Evolutionary conservation across 257 asterid genomes (phyloP), one percentile per base, ranked within the genome.

Genomic region (Solanum sejunctum): DNA sequence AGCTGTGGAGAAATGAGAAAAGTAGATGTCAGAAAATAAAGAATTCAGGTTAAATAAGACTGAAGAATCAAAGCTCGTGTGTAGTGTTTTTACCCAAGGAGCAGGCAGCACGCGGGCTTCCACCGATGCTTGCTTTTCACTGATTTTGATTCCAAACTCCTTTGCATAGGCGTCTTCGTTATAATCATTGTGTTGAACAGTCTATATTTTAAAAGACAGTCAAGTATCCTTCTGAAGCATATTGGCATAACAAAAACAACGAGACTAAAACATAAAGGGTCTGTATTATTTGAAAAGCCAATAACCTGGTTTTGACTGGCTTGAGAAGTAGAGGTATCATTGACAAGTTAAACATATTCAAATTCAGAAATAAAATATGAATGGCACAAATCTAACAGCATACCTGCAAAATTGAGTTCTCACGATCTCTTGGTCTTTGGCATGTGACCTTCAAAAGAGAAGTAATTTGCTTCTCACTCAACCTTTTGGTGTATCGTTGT

Each of bases 91-190:
- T 89, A 97, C 99, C 99, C 99, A 97, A 20, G 99, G 99, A 83
- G 99, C 99, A 56, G 99, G 99, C 58, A 97, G 95, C 83, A 97
- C 98, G 77, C 99, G 90, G 32, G 99, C 99, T 92, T 97, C 99
- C n/a, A 97, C 96, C 0, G 96, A 87, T 43, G 98, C 94, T 72
- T 93, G 63, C 85, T 92, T 94, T 85, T 95, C 99, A 57, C 97
- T 97, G 85, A 97, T 94, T 82, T 88, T 92, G 41, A 97, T 92
- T 67, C 99, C 99, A 82, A 97, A 97, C 89, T 97, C 99, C 82
- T 91, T 93, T 26, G 99, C 99, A 82, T 94, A 97, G 58, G 97
- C 95, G 85, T 97, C 99, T 89, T 94, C 94, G 17, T 93, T 98
- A 58, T 95, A 97, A 55, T 87, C 91, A 87, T 94, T 97, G 75